A percentile compares a stretch with the other conserved stretches of the same genome.
Evolutionary conservation across 2,329 filamentous ascomycete genomes (phyloP).

Genomic region (Furcasterigmium furcatum): DNA sequence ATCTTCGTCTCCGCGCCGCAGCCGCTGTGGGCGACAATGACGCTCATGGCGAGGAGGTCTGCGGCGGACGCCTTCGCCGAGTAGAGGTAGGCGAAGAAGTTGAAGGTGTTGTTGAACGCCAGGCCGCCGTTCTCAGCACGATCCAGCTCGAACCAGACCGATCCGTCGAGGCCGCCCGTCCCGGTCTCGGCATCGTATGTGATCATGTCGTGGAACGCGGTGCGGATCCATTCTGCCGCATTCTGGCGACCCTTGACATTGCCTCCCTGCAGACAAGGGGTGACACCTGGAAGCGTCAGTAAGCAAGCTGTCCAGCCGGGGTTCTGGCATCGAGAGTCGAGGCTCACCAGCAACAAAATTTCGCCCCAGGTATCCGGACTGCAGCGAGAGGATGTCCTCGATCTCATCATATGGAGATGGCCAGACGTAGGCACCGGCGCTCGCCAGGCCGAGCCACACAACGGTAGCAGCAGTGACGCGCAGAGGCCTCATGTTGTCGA

Average conservation of each 20-base stretch:
- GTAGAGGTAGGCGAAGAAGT: constrained; percentile 17
- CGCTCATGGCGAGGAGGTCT: constrained; percentile 27
- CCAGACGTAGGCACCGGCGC: constrained; percentile 14
- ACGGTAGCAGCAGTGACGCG: neutral
- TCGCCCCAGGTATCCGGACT: constrained; percentile 14
- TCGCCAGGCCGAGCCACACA: neutral
- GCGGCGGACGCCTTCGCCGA: constrained; percentile 16
- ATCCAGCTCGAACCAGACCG: constrained; percentile 23
- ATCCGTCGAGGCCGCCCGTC: constrained; percentile 24
- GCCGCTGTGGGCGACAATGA: constrained; percentile 17
- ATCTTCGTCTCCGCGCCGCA: constrained; percentile 18
- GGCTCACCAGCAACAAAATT: constrained; percentile 16
- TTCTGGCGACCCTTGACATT: constrained; percentile 18
- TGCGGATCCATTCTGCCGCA: constrained; percentile 26
- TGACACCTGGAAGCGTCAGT: constrained; percentile 5
- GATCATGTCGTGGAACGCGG: constrained; percentile 25
- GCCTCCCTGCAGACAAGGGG: constrained; percentile 15
- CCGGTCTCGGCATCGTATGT: constrained; percentile 20
- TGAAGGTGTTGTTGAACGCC: constrained; percentile 25
- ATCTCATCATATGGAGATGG: constrained; percentile 15
- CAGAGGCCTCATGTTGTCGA: neutral
- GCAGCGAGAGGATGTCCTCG: constrained; percentile 15
- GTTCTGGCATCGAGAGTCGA: neutral
- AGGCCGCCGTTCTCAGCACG: constrained; percentile 22
- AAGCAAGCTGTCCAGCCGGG: neutral